A percentile compares a stretch with the other conserved stretches of the same genome.
Evolutionary conservation across 2,329 filamentous ascomycete species (phyloP).

Genomic region (Helotiales sp.): DNA sequence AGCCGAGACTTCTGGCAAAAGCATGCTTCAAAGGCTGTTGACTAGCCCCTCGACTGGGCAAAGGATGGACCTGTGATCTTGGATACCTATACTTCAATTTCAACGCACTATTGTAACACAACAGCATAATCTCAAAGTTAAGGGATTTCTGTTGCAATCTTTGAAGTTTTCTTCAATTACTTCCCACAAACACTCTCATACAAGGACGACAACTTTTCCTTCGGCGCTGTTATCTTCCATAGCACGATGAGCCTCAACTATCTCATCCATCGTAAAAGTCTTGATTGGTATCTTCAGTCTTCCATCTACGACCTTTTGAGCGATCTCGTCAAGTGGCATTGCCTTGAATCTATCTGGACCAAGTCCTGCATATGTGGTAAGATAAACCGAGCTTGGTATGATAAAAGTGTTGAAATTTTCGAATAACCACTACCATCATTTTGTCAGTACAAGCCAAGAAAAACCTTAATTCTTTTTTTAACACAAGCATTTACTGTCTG

Average conservation of each 20-base stretch:
- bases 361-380: constrained; percentile 42
- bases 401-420: constrained; percentile 42
- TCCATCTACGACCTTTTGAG: constrained; percentile 38
- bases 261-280: constrained; percentile 43
- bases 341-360: constrained; percentile 39
- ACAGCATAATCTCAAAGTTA: no score
- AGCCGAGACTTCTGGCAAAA: no score
- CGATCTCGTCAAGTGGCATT: constrained; percentile 42
- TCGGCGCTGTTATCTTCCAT: constrained; percentile 45
- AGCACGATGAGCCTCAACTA: constrained; percentile 44
- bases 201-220: constrained; percentile 44
- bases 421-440: constrained; percentile 33
- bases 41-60: no score
- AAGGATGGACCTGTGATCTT: no score
- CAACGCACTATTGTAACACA: no score
- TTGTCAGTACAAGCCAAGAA: neutral
- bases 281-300: constrained; percentile 41
- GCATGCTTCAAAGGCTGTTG: no score
- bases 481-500: no score
- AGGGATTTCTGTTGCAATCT: neutral
- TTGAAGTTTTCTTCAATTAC: neutral
- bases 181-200: neutral
- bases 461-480: no score
- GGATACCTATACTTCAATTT: no score
- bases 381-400: constrained; percentile 40